Percentiles rank a stretch among this genome's conserved stretches.
Conservation (phyloP, 345 rosid species). For the Arabidopsis arenosa region DNA sequence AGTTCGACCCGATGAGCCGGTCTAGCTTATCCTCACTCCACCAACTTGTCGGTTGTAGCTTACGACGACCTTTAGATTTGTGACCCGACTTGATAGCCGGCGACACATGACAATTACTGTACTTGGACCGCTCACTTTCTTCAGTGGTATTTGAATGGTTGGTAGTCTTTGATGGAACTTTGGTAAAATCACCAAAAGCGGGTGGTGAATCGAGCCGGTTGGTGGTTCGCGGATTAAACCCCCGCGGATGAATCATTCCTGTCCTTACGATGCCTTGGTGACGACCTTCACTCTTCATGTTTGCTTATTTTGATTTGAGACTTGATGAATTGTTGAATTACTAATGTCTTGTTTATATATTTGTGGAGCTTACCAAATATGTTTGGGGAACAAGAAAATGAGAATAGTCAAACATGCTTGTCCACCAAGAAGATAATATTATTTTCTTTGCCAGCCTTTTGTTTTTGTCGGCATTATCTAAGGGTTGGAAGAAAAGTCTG, state of each 20-base stretch:
- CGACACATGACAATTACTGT: conserved; percentile 31
- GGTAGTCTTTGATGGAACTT: conserved; percentile 36
- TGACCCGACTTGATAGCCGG: conserved; percentile 1
- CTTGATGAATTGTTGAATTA: conserved; percentile 6
- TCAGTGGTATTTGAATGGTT: conserved; percentile 31
- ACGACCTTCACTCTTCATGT: conserved; percentile 38
- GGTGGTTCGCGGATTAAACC: background rate
- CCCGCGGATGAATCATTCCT: conserved; percentile 11
- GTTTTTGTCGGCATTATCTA: background rate
- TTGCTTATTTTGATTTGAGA: conserved; percentile 1
- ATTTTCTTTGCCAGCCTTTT: background rate
- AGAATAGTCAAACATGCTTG: conserved; percentile 34
- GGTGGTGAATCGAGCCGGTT: conserved; percentile 26
- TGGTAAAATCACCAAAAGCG: conserved; percentile 7
- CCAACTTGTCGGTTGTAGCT: background rate
- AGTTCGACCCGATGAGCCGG: conserved; percentile 19
- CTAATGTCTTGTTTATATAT: background rate
- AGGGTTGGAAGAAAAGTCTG: too few relatives aligned
- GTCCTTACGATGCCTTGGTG: conserved; percentile 34
- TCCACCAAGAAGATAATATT: conserved; percentile 15
- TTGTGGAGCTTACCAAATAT: background rate
- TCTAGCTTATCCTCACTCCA: conserved; percentile 33
- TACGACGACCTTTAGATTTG: conserved; percentile 37
- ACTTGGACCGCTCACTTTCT: conserved; percentile 21
- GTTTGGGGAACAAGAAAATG: conserved; percentile 30